Evolutionary conservation across 306 rosid genomes (phyloP), one percentile per base, ranked within the genome.

Genomic region (Pterocarpus santalinus): DNA sequence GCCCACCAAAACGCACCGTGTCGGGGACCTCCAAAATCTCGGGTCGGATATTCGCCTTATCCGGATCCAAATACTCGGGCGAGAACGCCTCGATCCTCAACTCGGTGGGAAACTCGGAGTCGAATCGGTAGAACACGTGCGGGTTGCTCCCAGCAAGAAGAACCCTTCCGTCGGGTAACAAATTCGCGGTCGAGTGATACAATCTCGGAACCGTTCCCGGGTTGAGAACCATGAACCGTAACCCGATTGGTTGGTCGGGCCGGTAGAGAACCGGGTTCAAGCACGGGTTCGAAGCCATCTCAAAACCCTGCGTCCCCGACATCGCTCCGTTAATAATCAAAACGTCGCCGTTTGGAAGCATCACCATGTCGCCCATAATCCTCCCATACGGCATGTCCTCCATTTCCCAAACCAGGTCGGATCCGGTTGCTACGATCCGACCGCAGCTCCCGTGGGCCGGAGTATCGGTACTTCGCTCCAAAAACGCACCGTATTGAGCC

Each of bases 291-390:
- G 94, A 85, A 2, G 90, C 98, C 79, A 72, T 17, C 17, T 91
- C 92, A 10, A 88, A 94, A 0, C 98, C 98, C 65, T 94, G 98
- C 0, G 97, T 65, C 5, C 98, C 98, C 4, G 88, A 85, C 78
- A 87, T 89, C 0, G 98, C 97, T 4, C 98, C 98, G 10, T 94
- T 94, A n/a, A 94, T 84, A 4, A 94, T 39, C 85, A 94, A 81
- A 4, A 90, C 91, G 2, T 92, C 97, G 0, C 97, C 97, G 22
- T 81, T 88, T 1, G 98, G 97, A 0, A 94, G 87, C 90, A 85
- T 87, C 0, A 94, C 98, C 98, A 94, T 94, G 22, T 94, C 98
- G 0, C 98, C 98, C 98, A 94, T 94, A 10, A 92, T 83, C 70
- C 98, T 83, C 74, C 88, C 92, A 16, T 83, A 90, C 22, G 98